Percentiles rank a stretch among this genome's conserved stretches.
These are phyloP conservation scores for Cadophora sp. DNA, from an alignment of 2,329 filamentous ascomycete genomes.

Conservation along the genomic window DNA sequence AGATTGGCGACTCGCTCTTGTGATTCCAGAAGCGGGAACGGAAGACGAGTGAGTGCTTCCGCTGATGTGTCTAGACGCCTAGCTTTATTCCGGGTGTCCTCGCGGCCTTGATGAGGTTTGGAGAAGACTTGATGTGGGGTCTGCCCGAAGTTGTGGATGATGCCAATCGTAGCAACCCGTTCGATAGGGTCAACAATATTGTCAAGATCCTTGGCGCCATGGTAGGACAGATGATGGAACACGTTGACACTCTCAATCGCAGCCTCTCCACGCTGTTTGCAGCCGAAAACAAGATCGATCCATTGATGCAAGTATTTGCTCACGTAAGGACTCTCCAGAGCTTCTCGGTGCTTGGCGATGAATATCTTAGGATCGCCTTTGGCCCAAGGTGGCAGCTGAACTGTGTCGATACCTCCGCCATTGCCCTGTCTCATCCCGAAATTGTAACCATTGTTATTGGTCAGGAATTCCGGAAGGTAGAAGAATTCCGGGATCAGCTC, in stretches of 20 bases:
- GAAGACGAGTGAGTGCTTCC: conserved; percentile 77
- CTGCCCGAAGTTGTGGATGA: conserved; percentile 98
- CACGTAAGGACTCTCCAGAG: conserved; percentile 90
- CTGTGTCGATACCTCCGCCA: conserved; percentile 80
- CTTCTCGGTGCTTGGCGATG: conserved; percentile 93
- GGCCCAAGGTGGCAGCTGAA: conserved; percentile 92
- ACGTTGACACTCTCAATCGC: conserved; percentile 93
- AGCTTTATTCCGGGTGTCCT: conserved; percentile 68
- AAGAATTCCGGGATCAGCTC: conserved; percentile 98
- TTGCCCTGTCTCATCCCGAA: conserved; percentile 88
- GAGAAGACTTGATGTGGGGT: conserved; percentile 95
- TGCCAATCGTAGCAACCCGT: conserved; percentile 86
- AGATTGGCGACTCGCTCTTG: conserved; percentile 83
- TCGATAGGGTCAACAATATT: conserved; percentile 89
- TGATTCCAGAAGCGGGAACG: conserved; percentile 74
- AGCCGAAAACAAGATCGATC: conserved; percentile 96
- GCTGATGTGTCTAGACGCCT: conserved; percentile 80
- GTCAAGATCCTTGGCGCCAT: conserved; percentile 91
- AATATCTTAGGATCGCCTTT: conserved; percentile 97
- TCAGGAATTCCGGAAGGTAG: conserved; percentile 91
- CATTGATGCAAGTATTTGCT: conserved; percentile 89
- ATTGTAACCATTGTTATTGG: conserved; percentile 93
- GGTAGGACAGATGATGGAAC: conserved; percentile 95
- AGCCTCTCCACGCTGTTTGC: conserved; percentile 90
- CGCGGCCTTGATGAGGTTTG: conserved; percentile 78